These are phyloP conservation scores for Podospora didyma DNA, from an alignment of 495 filamentous ascomycete genomes.

Conservation along the genomic window DNA sequence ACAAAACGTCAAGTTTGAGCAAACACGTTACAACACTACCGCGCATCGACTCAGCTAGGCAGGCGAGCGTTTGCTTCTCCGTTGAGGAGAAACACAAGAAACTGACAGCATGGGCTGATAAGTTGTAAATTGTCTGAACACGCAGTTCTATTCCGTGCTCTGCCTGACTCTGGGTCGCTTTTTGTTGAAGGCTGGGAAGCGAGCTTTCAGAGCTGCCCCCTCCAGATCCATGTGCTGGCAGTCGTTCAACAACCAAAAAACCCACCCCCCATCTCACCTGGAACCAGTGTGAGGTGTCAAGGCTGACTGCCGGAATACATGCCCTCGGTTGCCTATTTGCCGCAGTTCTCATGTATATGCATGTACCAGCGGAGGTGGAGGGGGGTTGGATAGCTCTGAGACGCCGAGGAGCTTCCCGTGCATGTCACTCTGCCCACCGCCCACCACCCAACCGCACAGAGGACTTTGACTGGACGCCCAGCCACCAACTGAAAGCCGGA, in stretches of 20 bases:
- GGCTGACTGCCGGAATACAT: not conserved
- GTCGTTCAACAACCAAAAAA: not conserved
- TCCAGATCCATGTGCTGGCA: not conserved
- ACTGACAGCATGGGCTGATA: not conserved
- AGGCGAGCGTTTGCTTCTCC: not conserved
- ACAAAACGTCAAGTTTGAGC: too few species aligned
- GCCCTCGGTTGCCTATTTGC: too few species aligned
- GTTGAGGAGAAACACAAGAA: not conserved
- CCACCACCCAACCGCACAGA: not conserved
- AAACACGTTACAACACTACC: not conserved
- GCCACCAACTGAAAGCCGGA: not conserved
- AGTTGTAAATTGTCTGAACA: not conserved
- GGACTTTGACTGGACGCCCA: not conserved
- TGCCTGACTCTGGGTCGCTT: not conserved
- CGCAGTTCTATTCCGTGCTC: not conserved
- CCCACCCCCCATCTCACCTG: not conserved
- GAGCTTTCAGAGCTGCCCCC: not conserved
- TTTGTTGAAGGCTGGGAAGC: not conserved
- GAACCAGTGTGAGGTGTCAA: not conserved
- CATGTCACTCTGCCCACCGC: not conserved
- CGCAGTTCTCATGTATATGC: too few species aligned
- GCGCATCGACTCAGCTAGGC: not conserved
- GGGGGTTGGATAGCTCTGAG: not conserved
- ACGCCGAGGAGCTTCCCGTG: not conserved
- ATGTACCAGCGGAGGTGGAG: too few species aligned